A percentile compares a stretch with the other conserved stretches of the same genome.
Evolutionary conservation across 148 eudicot species (phyloP).

Genomic region (Cornus florida): DNA sequence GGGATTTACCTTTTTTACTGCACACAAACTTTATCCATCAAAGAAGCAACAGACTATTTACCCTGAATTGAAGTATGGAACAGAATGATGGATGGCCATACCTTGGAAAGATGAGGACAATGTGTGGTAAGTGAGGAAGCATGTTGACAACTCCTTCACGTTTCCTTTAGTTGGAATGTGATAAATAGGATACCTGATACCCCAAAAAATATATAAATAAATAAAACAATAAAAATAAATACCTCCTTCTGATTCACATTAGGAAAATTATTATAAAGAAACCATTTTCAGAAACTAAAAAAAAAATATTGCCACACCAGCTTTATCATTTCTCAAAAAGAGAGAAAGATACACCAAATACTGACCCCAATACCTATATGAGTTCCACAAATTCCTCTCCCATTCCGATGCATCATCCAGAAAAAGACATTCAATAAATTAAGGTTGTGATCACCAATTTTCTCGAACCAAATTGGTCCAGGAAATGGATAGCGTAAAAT

Average conservation of each 20-base stretch:
- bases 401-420: too few relatives aligned
- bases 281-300: neutral
- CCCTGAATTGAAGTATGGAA: neutral
- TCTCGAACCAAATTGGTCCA: too few relatives aligned
- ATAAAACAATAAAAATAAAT: neutral
- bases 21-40: neutral
- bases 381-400: too few relatives aligned
- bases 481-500: neutral
- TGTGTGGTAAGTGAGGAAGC: conserved; percentile 45
- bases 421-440: too few relatives aligned
- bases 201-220: neutral
- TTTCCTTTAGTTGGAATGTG: conserved; percentile 28
- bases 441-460: too few relatives aligned
- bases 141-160: conserved; percentile 26
- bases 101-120: conserved; percentile 45
- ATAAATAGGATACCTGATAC: conserved; percentile 40
- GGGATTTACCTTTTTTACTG: neutral
- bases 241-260: too few relatives aligned
- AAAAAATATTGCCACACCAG: neutral
- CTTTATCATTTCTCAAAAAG: neutral
- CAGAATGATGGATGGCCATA: conserved; percentile 2
- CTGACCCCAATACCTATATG: too few relatives aligned
- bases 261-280: neutral
- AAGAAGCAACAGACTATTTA: neutral
- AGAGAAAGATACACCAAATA: neutral